phyloP scores from a whole-genome alignment of 257 asterid species.

The Solanum peruvianum region DNA sequence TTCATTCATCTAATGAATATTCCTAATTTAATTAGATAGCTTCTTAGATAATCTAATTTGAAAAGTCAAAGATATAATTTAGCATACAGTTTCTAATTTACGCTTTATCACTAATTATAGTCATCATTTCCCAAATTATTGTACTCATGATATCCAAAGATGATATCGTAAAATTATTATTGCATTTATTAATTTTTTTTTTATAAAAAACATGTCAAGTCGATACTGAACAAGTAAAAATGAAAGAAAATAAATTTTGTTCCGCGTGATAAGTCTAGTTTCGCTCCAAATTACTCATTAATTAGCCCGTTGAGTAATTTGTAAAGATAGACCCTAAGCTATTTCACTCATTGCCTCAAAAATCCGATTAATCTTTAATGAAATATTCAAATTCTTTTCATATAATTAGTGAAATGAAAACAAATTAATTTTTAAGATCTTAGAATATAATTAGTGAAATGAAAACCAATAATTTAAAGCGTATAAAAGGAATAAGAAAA shows the following conservation, averaged over 20 bases:
- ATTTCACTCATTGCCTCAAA: background rate
- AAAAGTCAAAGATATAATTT: no score
- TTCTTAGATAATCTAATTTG: background rate
- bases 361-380: background rate
- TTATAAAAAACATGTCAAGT: background rate
- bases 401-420: background rate
- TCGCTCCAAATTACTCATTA: background rate
- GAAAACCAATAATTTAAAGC: background rate
- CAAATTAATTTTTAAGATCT: background rate
- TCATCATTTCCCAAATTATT: no score
- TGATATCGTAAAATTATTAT: no score
- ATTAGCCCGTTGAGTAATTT: background rate
- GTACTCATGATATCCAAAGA: no score
- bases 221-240: background rate
- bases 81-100: background rate
- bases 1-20: background rate
- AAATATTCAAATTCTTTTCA: background rate
- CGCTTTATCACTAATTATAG: background rate
- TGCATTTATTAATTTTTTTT: no score
- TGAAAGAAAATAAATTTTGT: no score
- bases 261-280: background rate
- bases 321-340: background rate
- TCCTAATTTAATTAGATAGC: background rate
- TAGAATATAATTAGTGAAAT: background rate
- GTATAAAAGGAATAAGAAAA: background rate